phyloP scores from a whole-genome alignment of 805 yeast species.

The Schizosaccharomyces cryophilus region DNA sequence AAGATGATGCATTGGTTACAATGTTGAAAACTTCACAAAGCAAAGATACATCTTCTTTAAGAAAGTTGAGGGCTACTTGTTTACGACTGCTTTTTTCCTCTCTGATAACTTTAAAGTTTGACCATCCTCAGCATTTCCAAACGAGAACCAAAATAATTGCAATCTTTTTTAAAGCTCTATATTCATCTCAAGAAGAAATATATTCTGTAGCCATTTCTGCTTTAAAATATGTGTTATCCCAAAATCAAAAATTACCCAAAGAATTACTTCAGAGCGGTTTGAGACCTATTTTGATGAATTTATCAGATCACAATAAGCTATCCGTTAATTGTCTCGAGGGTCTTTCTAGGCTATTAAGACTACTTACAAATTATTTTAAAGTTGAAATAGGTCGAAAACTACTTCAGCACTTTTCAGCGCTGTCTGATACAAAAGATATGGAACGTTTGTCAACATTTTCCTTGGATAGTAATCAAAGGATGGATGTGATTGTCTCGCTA shows the following conservation, averaged over 20 bases:
- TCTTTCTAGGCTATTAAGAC: conserved; percentile 58
- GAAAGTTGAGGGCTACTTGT: conserved; percentile 73
- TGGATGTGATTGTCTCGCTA: conserved; percentile 71
- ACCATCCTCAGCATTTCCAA: conserved; percentile 34
- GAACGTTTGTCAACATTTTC: conserved; percentile 59
- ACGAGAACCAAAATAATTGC: conserved; percentile 71
- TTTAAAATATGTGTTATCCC: conserved; percentile 55
- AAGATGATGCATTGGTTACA: conserved; percentile 80
- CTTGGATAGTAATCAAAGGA: conserved; percentile 53
- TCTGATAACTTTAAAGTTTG: conserved; percentile 61
- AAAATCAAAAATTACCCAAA: conserved; percentile 72
- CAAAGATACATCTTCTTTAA: conserved; percentile 66
- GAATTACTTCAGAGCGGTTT: conserved; percentile 82
- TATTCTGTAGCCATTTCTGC: conserved; percentile 89
- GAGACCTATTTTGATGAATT: conserved; percentile 82
- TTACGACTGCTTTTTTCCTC: conserved; percentile 64
- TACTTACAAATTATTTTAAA: conserved; percentile 75
- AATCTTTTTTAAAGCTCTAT: conserved; percentile 78
- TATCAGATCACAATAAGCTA: conserved; percentile 77
- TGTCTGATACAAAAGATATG: conserved; percentile 70
- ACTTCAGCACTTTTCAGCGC: conserved; percentile 78
- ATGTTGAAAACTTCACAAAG: conserved; percentile 68
- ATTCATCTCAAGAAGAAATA: conserved; percentile 62
- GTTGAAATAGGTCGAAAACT: conserved; percentile 89
- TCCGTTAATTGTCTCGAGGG: conserved; percentile 83